A percentile compares a stretch with the other conserved stretches of the same genome.
Evolutionary conservation across 805 yeast species (phyloP).

Genomic region (Komagataella kurtzmanii): DNA sequence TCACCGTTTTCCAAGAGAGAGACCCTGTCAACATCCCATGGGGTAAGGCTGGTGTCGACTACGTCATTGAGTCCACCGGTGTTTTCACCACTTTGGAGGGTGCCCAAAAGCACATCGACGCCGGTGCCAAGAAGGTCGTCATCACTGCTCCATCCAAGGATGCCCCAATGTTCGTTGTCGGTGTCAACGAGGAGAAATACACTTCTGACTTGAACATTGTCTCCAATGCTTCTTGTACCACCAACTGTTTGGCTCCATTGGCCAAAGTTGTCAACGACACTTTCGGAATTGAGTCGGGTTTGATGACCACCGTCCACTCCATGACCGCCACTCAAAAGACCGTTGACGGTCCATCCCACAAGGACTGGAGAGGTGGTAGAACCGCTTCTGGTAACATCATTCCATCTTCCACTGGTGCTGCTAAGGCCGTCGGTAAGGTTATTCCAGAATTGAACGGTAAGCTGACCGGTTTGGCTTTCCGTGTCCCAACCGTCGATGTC

Average conservation of each 20-base stretch:
- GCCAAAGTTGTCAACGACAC: slow-evolving; percentile 81
- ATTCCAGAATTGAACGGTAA: slow-evolving; percentile 84
- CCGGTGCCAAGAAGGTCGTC: slow-evolving; percentile 90
- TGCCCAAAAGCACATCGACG: slow-evolving; percentile 74
- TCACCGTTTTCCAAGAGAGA: slow-evolving; percentile 63
- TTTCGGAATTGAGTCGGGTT: slow-evolving; percentile 82
- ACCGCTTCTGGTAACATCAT: slow-evolving; percentile 92
- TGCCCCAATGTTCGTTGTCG: slow-evolving; percentile 91
- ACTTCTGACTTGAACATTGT: slow-evolving; percentile 62
- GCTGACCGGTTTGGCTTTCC: slow-evolving; percentile 87
- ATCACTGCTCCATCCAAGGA: slow-evolving; percentile 91
- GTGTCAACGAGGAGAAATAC: slow-evolving; percentile 78
- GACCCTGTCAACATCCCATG: slow-evolving; percentile 85
- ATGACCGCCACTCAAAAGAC: slow-evolving; percentile 94
- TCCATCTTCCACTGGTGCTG: slow-evolving; percentile 95
- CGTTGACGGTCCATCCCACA: slow-evolving; percentile 93
- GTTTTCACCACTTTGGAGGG: slow-evolving; percentile 76
- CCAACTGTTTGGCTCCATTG: slow-evolving; percentile 91
- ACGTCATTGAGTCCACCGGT: slow-evolving; percentile 89
- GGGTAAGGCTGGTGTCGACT: slow-evolving; percentile 73
- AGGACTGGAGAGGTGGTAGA: slow-evolving; percentile 99
- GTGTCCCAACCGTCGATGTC: slow-evolving; percentile 90
- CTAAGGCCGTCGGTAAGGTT: slow-evolving; percentile 94
- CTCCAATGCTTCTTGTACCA: slow-evolving; percentile 92
- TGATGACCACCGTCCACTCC: slow-evolving; percentile 94